These are phyloP conservation scores for Candolleomyces eurysporus DNA, from an alignment of 768 basidiomycete species.

Conservation along the genomic window DNA sequence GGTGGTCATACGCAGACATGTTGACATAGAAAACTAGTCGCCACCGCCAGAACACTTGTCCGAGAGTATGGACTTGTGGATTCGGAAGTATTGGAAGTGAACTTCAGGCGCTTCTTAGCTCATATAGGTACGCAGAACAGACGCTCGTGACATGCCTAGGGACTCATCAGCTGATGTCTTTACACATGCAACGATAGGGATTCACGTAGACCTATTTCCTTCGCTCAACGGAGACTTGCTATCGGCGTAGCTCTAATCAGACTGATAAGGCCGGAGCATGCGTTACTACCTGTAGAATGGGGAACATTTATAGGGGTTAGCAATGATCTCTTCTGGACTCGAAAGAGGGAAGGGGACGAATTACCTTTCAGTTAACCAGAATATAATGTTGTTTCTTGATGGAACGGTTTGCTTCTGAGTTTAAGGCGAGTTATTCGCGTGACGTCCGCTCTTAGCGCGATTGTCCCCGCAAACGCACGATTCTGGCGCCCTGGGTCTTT, in stretches of 20 bases:
- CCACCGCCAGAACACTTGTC: slow-evolving; percentile 39
- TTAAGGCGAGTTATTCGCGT: not conserved
- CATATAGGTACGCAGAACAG: slow-evolving; percentile 45
- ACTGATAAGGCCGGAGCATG: not conserved
- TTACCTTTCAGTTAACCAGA: no score
- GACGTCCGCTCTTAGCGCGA: slow-evolving; percentile 1
- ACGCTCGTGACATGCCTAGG: not conserved
- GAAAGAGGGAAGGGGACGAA: no score
- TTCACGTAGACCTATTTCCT: not conserved
- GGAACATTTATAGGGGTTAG: no score
- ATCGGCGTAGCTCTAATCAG: not conserved
- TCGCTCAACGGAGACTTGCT: not conserved
- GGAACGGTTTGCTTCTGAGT: no score
- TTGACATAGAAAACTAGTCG: slow-evolving; percentile 29
- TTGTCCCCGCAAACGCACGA: not conserved
- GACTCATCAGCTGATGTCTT: not conserved
- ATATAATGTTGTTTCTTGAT: no score
- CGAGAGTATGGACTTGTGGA: slow-evolving; percentile 48
- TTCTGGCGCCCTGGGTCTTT: not conserved
- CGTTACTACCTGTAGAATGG: no score
- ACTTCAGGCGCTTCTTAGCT: slow-evolving; percentile 54
- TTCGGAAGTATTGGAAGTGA: slow-evolving; percentile 38
- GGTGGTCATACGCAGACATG: not conserved
- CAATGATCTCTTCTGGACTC: no score
- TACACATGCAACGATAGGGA: slow-evolving; percentile 15